phyloP scores from a whole-genome alignment of 106 monocot genomes.

The Platanthera guangdongensis region DNA sequence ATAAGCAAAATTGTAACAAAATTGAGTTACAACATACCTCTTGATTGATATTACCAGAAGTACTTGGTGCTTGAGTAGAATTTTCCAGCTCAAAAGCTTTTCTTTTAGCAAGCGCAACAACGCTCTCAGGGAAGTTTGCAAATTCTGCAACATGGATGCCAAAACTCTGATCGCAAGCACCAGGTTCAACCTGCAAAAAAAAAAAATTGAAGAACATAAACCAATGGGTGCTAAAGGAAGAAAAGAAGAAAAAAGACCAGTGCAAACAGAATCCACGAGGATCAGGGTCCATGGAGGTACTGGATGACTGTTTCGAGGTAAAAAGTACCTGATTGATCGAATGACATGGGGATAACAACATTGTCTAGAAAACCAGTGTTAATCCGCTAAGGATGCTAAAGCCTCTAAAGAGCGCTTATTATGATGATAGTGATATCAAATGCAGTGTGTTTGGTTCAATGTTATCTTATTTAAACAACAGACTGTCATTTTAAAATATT shows the following conservation, averaged over 20 bases:
- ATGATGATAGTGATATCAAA: too few relatives aligned
- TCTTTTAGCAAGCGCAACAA: slow-evolving; percentile 73
- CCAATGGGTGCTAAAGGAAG: not conserved
- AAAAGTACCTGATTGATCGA: too few relatives aligned
- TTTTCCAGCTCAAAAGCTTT: slow-evolving; percentile 93
- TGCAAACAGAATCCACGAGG: not conserved
- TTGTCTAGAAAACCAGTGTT: too few relatives aligned
- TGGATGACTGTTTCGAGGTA: not conserved
- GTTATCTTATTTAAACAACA: too few relatives aligned
- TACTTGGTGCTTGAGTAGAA: slow-evolving; percentile 33
- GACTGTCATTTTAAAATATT: too few relatives aligned
- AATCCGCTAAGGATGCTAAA: too few relatives aligned
- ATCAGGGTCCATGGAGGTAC: not conserved
- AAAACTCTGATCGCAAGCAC: slow-evolving; percentile 99
- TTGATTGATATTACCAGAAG: slow-evolving; percentile 22
- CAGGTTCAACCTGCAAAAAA: slow-evolving; percentile 66
- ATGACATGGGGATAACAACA: too few relatives aligned
- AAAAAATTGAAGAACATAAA: slow-evolving; percentile 9
- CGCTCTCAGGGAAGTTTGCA: slow-evolving; percentile 89
- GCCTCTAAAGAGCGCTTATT: too few relatives aligned
- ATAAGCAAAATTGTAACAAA: not conserved
- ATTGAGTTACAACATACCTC: slow-evolving; percentile 20
- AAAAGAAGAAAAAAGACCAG: not conserved
- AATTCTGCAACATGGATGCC: slow-evolving; percentile 99
- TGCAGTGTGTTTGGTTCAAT: too few relatives aligned